Conservation (phyloP, 2,329 filamentous ascomycete genomes). For the Anthostomella pinea region DNA sequence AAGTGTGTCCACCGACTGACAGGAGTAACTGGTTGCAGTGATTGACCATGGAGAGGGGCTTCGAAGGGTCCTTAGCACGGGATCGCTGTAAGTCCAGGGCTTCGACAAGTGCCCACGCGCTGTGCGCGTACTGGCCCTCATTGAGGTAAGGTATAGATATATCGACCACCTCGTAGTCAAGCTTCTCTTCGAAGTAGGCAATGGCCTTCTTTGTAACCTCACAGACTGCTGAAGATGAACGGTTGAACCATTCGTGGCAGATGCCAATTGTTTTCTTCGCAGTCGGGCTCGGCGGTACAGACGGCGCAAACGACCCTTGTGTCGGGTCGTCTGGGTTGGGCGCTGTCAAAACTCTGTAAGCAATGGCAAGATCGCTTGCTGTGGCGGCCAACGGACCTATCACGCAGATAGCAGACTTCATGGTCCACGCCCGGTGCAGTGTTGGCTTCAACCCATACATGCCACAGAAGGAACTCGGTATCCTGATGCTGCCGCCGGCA, state of each 20-base stretch:
- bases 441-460: slow-evolving; percentile 78
- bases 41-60: slow-evolving; percentile 56
- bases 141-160: slow-evolving; percentile 64
- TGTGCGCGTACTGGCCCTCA: slow-evolving; percentile 74
- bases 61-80: slow-evolving; percentile 41
- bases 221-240: slow-evolving; percentile 62
- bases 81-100: slow-evolving; percentile 49
- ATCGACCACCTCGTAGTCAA: slow-evolving; percentile 51
- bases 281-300: slow-evolving; percentile 40
- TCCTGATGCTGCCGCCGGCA: slow-evolving; percentile 71
- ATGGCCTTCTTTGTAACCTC: slow-evolving; percentile 59
- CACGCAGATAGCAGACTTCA: slow-evolving; percentile 57
- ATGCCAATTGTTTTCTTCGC: slow-evolving; percentile 67
- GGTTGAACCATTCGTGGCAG: slow-evolving; percentile 65
- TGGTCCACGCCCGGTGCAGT: slow-evolving; percentile 64
- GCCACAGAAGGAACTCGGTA: slow-evolving; percentile 74
- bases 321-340: slow-evolving; percentile 63
- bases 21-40: slow-evolving; percentile 69
- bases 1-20: slow-evolving; percentile 60
- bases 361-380: slow-evolving; percentile 73
- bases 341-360: slow-evolving; percentile 76
- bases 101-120: slow-evolving; percentile 73
- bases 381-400: slow-evolving; percentile 73
- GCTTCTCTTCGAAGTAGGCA: slow-evolving; percentile 45
- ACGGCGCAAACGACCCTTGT: slow-evolving; percentile 62